These are phyloP conservation scores for Talaromyces sp. DNA, from an alignment of 2,329 filamentous ascomycete genomes.

Conservation along the genomic window DNA sequence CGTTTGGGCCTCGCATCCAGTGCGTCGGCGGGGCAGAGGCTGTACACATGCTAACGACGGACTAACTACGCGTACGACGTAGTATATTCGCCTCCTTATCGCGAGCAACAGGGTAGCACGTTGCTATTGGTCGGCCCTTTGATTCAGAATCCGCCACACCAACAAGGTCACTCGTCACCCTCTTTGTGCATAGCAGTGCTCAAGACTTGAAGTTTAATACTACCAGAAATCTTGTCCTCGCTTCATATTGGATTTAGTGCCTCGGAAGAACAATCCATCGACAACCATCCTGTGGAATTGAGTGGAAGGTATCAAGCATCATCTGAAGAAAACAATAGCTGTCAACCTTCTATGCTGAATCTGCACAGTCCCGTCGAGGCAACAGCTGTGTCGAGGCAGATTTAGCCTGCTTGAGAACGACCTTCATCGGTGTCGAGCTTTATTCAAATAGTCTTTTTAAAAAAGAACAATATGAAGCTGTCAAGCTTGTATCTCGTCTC, in stretches of 20 bases:
- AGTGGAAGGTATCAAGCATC: not conserved
- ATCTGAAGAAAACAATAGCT: not conserved
- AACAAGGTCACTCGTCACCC: not conserved
- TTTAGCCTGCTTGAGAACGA: not conserved
- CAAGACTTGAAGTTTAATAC: not conserved
- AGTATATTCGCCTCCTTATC: not conserved
- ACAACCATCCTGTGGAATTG: not conserved
- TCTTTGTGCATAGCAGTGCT: not conserved
- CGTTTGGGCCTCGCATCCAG: not conserved
- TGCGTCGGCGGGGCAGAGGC: not conserved
- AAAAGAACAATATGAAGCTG: not conserved
- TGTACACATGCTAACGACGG: not conserved
- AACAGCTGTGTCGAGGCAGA: not conserved
- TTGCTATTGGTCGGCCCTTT: not conserved
- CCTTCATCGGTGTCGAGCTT: not conserved
- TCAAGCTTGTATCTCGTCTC: not conserved
- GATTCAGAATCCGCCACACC: not conserved
- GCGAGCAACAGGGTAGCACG: not conserved
- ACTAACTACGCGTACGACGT: not conserved
- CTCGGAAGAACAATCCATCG: not conserved
- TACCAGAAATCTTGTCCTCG: not conserved
- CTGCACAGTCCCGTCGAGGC: not conserved
- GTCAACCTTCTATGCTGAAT: not conserved
- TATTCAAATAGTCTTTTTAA: not conserved
- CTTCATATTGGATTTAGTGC: not conserved